These are phyloP conservation scores for Penicillium palitans DNA, from an alignment of 2,329 filamentous ascomycete species.

Conservation along the genomic window DNA sequence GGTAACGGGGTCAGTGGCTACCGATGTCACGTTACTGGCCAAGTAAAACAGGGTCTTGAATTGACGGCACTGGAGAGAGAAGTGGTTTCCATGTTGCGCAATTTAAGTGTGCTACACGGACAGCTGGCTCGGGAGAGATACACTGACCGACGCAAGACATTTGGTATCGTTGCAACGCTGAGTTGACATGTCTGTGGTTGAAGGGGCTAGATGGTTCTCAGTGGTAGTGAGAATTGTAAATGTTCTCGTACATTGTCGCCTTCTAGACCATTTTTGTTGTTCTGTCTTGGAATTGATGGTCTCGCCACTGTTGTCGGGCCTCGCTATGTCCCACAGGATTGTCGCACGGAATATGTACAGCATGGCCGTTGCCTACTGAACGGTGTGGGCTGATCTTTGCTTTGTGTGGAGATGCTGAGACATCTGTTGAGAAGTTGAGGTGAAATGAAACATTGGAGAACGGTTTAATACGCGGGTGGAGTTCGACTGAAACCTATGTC, in stretches of 20 bases:
- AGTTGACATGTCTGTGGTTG: neutral
- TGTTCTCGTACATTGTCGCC: neutral
- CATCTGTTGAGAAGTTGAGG: neutral
- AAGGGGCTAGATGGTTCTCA: neutral
- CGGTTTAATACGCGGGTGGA: neutral
- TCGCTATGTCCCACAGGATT: slow-evolving; percentile 11
- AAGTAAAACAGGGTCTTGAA: neutral
- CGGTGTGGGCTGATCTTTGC: neutral
- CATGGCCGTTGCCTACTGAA: neutral
- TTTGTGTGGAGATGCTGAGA: slow-evolving; percentile 6
- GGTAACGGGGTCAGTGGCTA: neutral
- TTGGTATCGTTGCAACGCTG: slow-evolving; percentile 6
- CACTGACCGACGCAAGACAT: neutral
- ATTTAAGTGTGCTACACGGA: neutral
- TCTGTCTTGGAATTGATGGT: neutral
- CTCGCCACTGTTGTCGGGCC: neutral
- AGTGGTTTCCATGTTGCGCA: neutral
- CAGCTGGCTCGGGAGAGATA: neutral
- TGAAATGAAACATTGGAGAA: neutral
- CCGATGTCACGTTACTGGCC: neutral
- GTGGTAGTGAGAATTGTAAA: neutral
- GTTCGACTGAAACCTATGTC: neutral
- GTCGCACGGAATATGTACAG: slow-evolving; percentile 7
- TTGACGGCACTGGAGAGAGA: neutral
- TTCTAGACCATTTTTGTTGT: neutral